Conservation (phyloP, 331 rosid genomes). For the Saraca asoca region DNA sequence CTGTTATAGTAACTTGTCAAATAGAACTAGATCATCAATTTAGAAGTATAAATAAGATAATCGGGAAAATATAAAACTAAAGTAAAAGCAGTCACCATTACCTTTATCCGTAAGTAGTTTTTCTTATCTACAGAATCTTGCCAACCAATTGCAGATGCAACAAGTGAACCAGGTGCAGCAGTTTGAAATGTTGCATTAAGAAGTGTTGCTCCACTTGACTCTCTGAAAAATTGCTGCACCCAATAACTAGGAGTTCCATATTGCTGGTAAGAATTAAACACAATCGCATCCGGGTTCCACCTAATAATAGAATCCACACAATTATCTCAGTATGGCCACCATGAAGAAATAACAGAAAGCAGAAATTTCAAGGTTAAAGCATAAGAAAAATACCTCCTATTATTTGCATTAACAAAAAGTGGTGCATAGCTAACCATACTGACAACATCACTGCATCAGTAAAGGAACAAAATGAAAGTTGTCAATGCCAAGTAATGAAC, state of each 20-base stretch:
- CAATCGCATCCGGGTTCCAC: constrained; percentile 74
- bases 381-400: constrained; percentile 53
- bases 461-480: background rate
- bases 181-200: constrained; percentile 42
- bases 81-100: background rate
- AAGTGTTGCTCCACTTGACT: constrained; percentile 59
- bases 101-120: constrained; percentile 70
- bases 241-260: constrained; percentile 78
- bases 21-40: too few species aligned
- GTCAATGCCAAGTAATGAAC: background rate
- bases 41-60: too few species aligned
- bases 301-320: constrained; percentile 31
- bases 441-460: constrained; percentile 68
- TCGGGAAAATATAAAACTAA: too few species aligned
- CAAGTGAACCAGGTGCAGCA: constrained; percentile 44
- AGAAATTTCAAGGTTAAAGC: background rate
- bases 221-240: constrained; percentile 48
- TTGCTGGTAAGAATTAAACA: constrained; percentile 49
- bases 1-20: too few species aligned
- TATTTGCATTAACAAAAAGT: constrained; percentile 68
- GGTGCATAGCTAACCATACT: constrained; percentile 80
- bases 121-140: constrained; percentile 46
- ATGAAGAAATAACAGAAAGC: too few species aligned
- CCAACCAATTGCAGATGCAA: constrained; percentile 79
- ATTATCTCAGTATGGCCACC: constrained; percentile 8